Percentiles rank a stretch among this genome's conserved stretches.
These are phyloP conservation scores for Basidiobolus meristosporus DNA, from an alignment of 371 early-diverging fungal species.

Conservation along the genomic window DNA sequence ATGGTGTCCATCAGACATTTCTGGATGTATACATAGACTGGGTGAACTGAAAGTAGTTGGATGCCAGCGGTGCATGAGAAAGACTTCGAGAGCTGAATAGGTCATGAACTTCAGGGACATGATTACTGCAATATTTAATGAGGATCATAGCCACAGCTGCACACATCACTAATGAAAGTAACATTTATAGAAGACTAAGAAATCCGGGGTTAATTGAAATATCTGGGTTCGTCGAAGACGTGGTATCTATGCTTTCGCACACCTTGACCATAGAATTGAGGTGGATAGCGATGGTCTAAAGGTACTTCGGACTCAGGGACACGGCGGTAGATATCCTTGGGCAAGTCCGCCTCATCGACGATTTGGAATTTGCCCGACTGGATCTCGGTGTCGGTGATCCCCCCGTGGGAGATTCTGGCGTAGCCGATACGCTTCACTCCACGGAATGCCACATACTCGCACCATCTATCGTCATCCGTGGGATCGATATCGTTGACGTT, in stretches of 20 bases:
- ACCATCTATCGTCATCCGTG: constrained; percentile 66
- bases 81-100: too few species aligned
- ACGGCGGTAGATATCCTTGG: constrained; percentile 34
- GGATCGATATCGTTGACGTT: constrained; percentile 58
- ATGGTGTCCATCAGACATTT: too few species aligned
- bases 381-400: constrained; percentile 72
- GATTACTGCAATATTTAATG: too few species aligned
- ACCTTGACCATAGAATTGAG: constrained; percentile 42
- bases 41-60: too few species aligned
- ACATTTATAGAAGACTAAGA: neutral
- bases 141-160: too few species aligned
- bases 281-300: constrained; percentile 36
- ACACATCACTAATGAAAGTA: too few species aligned
- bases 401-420: constrained; percentile 58
- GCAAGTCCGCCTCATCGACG: constrained; percentile 15
- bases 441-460: constrained; percentile 64
- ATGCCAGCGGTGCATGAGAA: too few species aligned
- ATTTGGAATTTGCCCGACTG: constrained; percentile 65
- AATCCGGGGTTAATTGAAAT: constrained; percentile 13
- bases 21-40: too few species aligned
- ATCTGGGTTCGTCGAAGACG: constrained; percentile 58
- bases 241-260: constrained; percentile 58
- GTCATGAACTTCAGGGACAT: too few species aligned
- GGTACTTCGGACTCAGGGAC: constrained; percentile 26
- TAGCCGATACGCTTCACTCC: constrained; percentile 54